Base-by-base conservation (phyloP, 2,329 filamentous ascomycete species). In the Ceratocystiopsis minuta region DNA sequence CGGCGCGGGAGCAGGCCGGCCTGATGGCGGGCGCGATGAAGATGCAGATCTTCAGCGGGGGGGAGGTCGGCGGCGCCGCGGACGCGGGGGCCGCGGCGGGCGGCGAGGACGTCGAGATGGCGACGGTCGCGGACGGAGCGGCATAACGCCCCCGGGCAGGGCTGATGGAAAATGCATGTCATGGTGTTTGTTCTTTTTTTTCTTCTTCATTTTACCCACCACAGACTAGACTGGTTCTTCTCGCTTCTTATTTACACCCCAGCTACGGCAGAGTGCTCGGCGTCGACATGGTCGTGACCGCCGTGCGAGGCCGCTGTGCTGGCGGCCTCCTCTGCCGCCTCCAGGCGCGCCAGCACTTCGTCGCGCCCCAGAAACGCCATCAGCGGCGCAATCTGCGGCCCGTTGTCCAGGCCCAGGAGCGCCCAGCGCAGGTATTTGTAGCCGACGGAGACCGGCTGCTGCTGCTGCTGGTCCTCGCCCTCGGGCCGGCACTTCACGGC, bases 11-110 rank as follows among this genome's bases (percentile, higher is more conserved):
- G 59, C 63, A 60, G 51, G 72, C 70, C n/a, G 76, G 76, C 0
- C 52, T 80, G 47, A 61, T 78, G 54, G 74, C 75, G 2, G 65
- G 66, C 1, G 66, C 73, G 51, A 66, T 80, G 47, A 81, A 80
- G 62, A 68, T 68, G 39, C 67, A 67, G 52, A 58, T 81, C 6
- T 81, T 81, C 48, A 28, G 24, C 24, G 24, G 24, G 2, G 24
- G 11, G 24, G 24, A 10, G 2, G 24, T 28, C 7, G 4, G 6
- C 24, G 24, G 20, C 20, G 20, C 20, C 20, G 20, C 4, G 4
- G 20, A 4, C 20, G 20, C 24, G 24, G 24, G 24, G 6, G 11
- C 2, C 24, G 24, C 24, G 11, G 24, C 24, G 10, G n/a, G 34
- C 3, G 24, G 6, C 24, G 24, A 28, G 24, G 24, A 28, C 9